A percentile compares a stretch with the other conserved stretches of the same genome.
phyloP scores from a whole-genome alignment of 2,329 filamentous ascomycete species.

The Aureobasidium sp. region DNA sequence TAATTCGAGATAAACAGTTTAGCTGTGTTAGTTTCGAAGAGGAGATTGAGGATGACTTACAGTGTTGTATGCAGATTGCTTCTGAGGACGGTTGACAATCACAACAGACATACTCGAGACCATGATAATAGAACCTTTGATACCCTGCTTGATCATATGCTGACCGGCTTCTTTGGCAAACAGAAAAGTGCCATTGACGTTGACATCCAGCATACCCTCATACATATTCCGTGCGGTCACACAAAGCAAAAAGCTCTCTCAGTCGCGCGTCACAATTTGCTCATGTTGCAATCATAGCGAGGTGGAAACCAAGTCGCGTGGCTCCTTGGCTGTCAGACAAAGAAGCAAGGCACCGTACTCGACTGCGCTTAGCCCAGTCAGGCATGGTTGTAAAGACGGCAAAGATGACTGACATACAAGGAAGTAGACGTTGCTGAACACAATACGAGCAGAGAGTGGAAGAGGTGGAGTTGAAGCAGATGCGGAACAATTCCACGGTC shows the following conservation, averaged over 20 bases:
- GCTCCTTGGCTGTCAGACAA: not conserved
- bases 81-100: constrained; percentile 88
- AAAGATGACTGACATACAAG: no score
- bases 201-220: constrained; percentile 81
- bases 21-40: not conserved
- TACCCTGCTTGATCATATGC: constrained; percentile 73
- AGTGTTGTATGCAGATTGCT: constrained; percentile 59
- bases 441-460: not conserved
- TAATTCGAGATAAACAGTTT: not conserved
- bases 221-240: not conserved
- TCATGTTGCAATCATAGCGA: not conserved
- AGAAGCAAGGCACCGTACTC: not conserved
- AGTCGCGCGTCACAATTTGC: not conserved
- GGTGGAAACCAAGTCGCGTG: not conserved
- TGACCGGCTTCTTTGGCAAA: constrained; percentile 75
- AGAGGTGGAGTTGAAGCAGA: not conserved
- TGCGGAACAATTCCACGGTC: not conserved
- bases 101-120: constrained; percentile 86
- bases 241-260: not conserved
- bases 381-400: not conserved
- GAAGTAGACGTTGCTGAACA: not conserved
- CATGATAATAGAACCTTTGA: constrained; percentile 69
- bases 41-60: constrained; percentile 43
- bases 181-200: constrained; percentile 81
- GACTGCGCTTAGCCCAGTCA: not conserved